These are phyloP conservation scores for Pascua guehoae DNA, from an alignment of 1,284 basidiomycete genomes.

Conservation along the genomic window DNA sequence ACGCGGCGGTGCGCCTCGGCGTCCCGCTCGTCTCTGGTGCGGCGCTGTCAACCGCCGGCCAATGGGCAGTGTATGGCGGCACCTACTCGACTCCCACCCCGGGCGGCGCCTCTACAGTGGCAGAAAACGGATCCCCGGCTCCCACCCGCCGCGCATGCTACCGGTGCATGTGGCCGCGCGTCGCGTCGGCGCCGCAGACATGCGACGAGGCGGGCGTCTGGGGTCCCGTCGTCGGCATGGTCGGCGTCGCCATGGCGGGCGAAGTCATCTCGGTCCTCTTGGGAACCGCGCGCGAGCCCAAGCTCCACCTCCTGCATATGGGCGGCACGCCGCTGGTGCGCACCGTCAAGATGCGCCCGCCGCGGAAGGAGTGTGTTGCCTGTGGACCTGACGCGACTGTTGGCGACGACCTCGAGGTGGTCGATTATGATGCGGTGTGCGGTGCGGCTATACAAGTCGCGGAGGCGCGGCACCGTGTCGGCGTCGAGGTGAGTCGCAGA, in stretches of 20 bases:
- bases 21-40: constrained; percentile 88
- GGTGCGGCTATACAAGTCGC: not conserved
- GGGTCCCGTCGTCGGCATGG: constrained; percentile 82
- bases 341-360: constrained; percentile 69
- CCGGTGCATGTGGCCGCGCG: constrained; percentile 81
- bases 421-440: constrained; percentile 67
- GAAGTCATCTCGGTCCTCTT: constrained; percentile 81
- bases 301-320: constrained; percentile 32
- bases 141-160: constrained; percentile 87
- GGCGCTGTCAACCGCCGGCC: constrained; percentile 86
- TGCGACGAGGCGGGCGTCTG: constrained; percentile 91
- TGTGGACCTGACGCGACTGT: constrained; percentile 34
- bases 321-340: constrained; percentile 63
- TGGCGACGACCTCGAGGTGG: constrained; percentile 27
- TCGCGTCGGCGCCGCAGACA: constrained; percentile 54
- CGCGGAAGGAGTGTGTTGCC: constrained; percentile 41
- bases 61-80: constrained; percentile 68
- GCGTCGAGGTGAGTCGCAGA: constrained; percentile 23
- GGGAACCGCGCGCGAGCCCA: constrained; percentile 61
- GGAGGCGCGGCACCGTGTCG: constrained; percentile 36
- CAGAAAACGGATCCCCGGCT: too few species aligned
- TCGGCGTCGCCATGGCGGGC: constrained; percentile 86
- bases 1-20: constrained; percentile 68
- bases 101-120: too few species aligned
- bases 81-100: too few species aligned